Evolutionary conservation across 2,329 filamentous ascomycete species (phyloP).

Genomic region (Incumbomyces lentus): DNA sequence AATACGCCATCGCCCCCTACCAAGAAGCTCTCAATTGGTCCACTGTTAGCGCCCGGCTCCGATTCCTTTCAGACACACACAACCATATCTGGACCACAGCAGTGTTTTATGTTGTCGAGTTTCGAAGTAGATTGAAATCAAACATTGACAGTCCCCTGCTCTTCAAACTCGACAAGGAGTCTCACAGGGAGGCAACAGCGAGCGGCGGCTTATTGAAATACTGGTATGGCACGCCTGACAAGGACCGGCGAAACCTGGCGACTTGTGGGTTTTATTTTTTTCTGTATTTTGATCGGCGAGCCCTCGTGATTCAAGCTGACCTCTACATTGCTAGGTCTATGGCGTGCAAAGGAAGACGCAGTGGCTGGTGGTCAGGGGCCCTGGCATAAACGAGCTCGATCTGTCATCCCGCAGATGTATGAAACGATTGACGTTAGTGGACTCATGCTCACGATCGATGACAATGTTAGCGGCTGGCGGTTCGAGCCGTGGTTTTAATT

Average conservation of each 20-base stretch:
- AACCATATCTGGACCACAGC: conserved; percentile 48
- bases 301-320: too few relatives aligned
- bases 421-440: conserved; percentile 60
- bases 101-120: conserved; percentile 74
- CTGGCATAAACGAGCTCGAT: conserved; percentile 45
- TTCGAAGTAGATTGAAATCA: conserved; percentile 61
- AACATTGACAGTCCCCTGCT: conserved; percentile 59
- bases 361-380: conserved; percentile 49
- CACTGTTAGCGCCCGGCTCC: conserved; percentile 49
- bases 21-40: conserved; percentile 68
- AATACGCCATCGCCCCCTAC: conserved; percentile 72
- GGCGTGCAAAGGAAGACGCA: conserved; percentile 50
- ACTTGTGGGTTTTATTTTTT: conserved; percentile 51
- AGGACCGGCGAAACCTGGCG: conserved; percentile 63
- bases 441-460: conserved; percentile 53
- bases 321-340: conserved; percentile 44
- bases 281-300: too few relatives aligned
- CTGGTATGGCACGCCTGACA: conserved; percentile 73
- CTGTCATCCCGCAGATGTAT: conserved; percentile 38
- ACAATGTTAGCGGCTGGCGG: conserved; percentile 52
- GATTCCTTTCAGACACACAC: conserved; percentile 39
- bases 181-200: conserved; percentile 67
- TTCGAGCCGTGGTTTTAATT: conserved; percentile 12
- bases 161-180: conserved; percentile 62
- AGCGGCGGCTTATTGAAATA: conserved; percentile 84